Conservation (phyloP, 768 basidiomycete genomes). For the Astraeus odoratus region DNA sequence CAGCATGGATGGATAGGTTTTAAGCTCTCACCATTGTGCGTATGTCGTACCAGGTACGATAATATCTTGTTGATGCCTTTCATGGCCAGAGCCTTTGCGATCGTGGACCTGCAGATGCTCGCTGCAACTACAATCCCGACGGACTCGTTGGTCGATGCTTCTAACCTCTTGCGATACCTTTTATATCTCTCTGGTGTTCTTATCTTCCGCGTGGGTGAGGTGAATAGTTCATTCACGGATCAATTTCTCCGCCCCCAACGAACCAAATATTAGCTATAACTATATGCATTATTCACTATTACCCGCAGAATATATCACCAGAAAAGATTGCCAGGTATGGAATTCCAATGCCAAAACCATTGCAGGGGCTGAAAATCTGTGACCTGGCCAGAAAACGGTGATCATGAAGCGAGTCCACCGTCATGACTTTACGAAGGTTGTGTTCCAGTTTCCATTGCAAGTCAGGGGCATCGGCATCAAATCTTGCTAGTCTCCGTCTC, state of each 20-base stretch:
- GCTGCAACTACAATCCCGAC: slow-evolving; percentile 19
- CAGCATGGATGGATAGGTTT: slow-evolving; percentile 20
- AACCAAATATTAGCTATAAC: slow-evolving; percentile 16
- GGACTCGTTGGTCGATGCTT: slow-evolving; percentile 7
- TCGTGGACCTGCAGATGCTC: slow-evolving; percentile 23
- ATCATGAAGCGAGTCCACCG: slow-evolving; percentile 12
- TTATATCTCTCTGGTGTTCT: slow-evolving; percentile 26
- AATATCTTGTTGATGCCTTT: not conserved
- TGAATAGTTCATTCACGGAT: slow-evolving; percentile 13
- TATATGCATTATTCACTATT: slow-evolving; percentile 23
- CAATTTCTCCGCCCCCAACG: not conserved
- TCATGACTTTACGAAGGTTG: not conserved
- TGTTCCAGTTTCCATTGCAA: not conserved
- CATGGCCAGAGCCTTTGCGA: slow-evolving; percentile 25
- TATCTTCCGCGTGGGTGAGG: slow-evolving; percentile 25
- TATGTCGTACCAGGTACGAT: not conserved
- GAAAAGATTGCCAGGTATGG: slow-evolving; percentile 12
- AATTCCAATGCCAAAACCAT: not conserved
- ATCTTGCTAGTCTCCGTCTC: not conserved
- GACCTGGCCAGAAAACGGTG: slow-evolving; percentile 8
- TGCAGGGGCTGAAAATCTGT: slow-evolving; percentile 1
- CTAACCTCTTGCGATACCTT: slow-evolving; percentile 12
- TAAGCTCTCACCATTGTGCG: slow-evolving; percentile 23
- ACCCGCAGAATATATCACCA: too few species aligned
- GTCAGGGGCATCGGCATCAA: not conserved